phyloP scores from a whole-genome alignment of 1,284 basidiomycete species.

The Heterobasidion annosum region DNA sequence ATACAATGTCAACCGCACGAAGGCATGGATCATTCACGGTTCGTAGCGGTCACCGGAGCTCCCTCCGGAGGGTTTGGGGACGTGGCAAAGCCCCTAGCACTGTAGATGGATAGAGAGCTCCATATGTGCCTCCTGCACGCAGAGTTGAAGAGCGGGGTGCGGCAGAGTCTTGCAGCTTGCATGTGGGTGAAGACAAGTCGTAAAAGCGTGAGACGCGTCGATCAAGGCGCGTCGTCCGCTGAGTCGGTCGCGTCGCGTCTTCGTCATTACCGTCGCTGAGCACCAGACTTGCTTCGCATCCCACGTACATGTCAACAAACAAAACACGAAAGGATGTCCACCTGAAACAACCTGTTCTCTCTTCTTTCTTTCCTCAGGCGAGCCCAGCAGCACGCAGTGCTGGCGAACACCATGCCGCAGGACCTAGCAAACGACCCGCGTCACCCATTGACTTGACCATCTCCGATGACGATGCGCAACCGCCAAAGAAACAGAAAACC shows the following conservation, averaged over 20 bases:
- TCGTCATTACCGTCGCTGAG: neutral
- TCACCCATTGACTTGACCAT: conserved; percentile 48
- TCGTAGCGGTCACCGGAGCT: conserved; percentile 19
- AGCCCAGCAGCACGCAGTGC: neutral
- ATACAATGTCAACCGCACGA: neutral
- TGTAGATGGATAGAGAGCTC: neutral
- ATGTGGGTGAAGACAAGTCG: neutral
- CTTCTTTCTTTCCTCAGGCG: conserved; percentile 41
- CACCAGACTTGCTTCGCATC: neutral
- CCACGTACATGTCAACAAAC: conserved; percentile 1
- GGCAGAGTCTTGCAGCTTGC: neutral
- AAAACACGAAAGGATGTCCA: neutral
- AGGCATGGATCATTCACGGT: conserved; percentile 14
- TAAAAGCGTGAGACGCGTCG: neutral
- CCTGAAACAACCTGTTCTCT: conserved; percentile 36
- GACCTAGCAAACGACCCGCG: conserved; percentile 19
- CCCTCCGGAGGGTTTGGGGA: neutral
- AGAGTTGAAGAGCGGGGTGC: neutral
- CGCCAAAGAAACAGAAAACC: conserved; percentile 26
- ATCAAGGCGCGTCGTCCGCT: neutral
- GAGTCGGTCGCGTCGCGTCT: neutral
- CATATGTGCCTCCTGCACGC: neutral
- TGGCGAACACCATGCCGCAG: conserved; percentile 15
- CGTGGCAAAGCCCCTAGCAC: neutral
- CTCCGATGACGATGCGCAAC: conserved; percentile 23